Percentiles rank a stretch among this genome's conserved stretches.
Evolutionary conservation across 768 basidiomycete species (phyloP).

Genomic region (Phallus indusiatus): DNA sequence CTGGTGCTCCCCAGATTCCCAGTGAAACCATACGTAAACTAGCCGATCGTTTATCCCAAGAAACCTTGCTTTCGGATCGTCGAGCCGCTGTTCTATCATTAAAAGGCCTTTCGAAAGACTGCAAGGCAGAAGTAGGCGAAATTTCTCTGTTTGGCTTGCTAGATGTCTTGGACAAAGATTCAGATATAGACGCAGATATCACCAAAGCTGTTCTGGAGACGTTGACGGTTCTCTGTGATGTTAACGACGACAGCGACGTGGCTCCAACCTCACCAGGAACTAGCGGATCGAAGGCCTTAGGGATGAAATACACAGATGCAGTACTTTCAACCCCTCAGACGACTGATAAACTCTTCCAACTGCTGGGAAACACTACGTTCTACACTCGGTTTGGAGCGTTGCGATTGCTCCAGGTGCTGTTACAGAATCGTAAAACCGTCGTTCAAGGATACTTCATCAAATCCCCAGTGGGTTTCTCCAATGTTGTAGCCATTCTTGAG

Average conservation of each 20-base stretch:
- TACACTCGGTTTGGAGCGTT: constrained; percentile 80
- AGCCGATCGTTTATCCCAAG: constrained; percentile 84
- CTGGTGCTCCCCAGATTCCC: constrained; percentile 75
- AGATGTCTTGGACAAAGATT: constrained; percentile 77
- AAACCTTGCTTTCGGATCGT: constrained; percentile 81
- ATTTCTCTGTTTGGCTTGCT: constrained; percentile 69
- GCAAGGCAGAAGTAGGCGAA: constrained; percentile 80
- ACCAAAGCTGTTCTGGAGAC: constrained; percentile 92
- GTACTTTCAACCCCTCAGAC: constrained; percentile 66
- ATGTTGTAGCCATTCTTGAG: constrained; percentile 61
- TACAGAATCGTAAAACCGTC: constrained; percentile 70
- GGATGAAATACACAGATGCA: constrained; percentile 72
- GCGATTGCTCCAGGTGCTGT: constrained; percentile 68
- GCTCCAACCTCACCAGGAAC: constrained; percentile 13
- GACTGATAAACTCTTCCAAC: constrained; percentile 63
- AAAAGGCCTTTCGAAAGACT: constrained; percentile 87
- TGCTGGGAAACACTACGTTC: constrained; percentile 70
- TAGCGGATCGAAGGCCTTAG: constrained; percentile 51
- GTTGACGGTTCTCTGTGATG: constrained; percentile 74
- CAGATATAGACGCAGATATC: constrained; percentile 83
- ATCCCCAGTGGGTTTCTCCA: constrained; percentile 51
- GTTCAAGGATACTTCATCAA: constrained; percentile 92
- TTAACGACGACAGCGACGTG: constrained; percentile 36
- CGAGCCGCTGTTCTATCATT: constrained; percentile 88
- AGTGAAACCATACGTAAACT: constrained; percentile 80